phyloP scores from a whole-genome alignment of 2,329 filamentous ascomycete genomes.

The Nemania abortiva region DNA sequence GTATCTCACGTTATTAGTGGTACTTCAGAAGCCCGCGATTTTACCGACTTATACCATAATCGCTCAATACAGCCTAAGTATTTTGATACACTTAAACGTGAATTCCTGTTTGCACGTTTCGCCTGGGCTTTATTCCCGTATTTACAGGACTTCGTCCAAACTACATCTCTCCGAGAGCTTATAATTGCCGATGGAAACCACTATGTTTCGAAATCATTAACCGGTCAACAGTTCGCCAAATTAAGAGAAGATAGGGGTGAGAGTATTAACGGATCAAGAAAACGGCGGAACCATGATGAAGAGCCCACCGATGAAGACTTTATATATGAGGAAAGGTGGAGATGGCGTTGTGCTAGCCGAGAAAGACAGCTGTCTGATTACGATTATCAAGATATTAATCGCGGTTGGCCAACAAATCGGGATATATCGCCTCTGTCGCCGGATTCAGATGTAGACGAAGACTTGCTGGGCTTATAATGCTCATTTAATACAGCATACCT shows the following conservation, averaged over 20 bases:
- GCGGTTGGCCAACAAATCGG: not conserved
- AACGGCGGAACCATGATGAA: conserved; percentile 9
- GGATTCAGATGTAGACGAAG: conserved; percentile 5
- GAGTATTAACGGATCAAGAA: not conserved
- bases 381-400: not conserved
- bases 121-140: conserved; percentile 17
- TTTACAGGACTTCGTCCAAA: conserved; percentile 3
- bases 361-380: not conserved
- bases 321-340: conserved; percentile 13
- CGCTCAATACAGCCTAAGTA: conserved; percentile 8
- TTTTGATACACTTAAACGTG: conserved; percentile 1
- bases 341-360: not conserved
- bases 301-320: not conserved
- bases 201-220: not conserved
- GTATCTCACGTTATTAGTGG: conserved; percentile 1
- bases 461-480: not conserved
- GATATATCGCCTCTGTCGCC: conserved; percentile 9
- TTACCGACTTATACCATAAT: conserved; percentile 15
- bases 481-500: no score
- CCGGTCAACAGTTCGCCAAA: not conserved
- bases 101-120: conserved; percentile 24
- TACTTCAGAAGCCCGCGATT: conserved; percentile 14
- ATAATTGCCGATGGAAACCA: not conserved
- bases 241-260: not conserved
- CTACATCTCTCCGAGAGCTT: not conserved